Conservation (phyloP, 139 green algal species). For the Micractinium conductrix region DNA sequence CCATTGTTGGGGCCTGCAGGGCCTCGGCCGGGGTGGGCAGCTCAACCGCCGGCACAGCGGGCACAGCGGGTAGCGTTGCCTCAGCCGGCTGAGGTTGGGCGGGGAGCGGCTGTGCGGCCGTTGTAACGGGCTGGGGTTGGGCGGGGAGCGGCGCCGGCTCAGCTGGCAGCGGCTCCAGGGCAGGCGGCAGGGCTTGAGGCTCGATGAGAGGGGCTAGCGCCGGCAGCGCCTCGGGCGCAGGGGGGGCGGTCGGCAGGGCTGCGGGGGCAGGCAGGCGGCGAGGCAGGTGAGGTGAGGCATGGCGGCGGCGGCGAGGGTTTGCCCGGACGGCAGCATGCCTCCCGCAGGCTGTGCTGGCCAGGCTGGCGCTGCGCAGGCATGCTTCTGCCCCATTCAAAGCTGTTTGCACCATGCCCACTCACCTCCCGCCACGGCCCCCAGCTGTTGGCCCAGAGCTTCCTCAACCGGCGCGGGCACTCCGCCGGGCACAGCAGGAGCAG, state of each 20-base stretch:
- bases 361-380: too few relatives aligned
- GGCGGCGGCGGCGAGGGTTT: too few relatives aligned
- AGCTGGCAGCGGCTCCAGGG: background rate
- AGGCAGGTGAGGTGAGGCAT: background rate
- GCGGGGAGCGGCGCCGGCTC: background rate
- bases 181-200: background rate
- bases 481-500: background rate
- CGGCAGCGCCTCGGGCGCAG: background rate
- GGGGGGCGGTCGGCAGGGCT: background rate
- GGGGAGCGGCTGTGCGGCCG: background rate
- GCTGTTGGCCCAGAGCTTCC: background rate
- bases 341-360: too few relatives aligned
- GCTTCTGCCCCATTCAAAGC: too few relatives aligned
- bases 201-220: background rate
- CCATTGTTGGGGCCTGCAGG: background rate
- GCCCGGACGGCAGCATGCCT: too few relatives aligned
- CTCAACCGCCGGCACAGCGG: background rate
- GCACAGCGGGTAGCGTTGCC: background rate
- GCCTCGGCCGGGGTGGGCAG: background rate
- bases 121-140: background rate
- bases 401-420: background rate
- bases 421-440: background rate
- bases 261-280: background rate
- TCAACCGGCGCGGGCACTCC: background rate
- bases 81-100: background rate